phyloP scores from a whole-genome alignment of 768 basidiomycete genomes.

The Russula dissimulans region DNA sequence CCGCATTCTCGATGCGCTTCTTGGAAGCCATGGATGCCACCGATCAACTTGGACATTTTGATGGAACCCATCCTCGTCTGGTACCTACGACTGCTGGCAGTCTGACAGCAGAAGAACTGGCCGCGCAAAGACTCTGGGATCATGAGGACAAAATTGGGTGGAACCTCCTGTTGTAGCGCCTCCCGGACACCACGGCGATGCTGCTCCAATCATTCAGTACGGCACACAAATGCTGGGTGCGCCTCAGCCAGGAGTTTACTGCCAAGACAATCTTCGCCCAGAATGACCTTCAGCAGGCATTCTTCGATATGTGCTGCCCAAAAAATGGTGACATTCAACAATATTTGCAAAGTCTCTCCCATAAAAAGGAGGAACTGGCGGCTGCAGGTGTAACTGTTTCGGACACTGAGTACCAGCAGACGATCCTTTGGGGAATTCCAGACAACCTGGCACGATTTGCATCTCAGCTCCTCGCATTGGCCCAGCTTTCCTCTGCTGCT shows the following conservation, averaged over 20 bases:
- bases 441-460: background rate
- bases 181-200: background rate
- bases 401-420: background rate
- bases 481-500: too few relatives aligned
- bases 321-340: background rate
- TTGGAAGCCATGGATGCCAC: background rate
- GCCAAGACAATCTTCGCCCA: background rate
- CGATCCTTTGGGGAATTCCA: background rate
- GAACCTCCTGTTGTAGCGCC: background rate
- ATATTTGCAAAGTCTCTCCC: background rate
- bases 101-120: background rate
- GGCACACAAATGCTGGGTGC: background rate
- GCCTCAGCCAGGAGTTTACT: background rate
- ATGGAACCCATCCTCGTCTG: background rate
- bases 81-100: background rate
- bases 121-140: background rate
- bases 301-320: background rate
- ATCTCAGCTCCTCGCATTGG: too few relatives aligned
- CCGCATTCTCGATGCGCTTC: too few relatives aligned
- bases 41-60: background rate
- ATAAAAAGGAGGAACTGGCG: background rate
- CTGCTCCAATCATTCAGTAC: accelerated
- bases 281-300: background rate
- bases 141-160: background rate
- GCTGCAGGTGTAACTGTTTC: background rate